Base-by-base conservation (phyloP, 208 protist species). In the Trypanosomatidae sp. region DNA sequence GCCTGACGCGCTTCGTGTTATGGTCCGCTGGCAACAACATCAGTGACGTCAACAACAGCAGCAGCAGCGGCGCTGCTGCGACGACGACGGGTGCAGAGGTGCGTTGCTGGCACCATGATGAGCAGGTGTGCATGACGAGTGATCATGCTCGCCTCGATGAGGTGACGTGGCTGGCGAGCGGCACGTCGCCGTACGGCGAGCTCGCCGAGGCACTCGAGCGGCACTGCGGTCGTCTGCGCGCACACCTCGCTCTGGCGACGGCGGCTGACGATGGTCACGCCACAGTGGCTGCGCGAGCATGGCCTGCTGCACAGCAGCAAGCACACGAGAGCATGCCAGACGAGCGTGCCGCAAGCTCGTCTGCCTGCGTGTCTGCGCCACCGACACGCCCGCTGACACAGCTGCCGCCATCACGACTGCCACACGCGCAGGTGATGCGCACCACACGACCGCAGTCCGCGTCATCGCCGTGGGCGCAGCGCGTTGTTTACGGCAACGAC, bases 51-150 rank as follows among this genome's bases (percentile, higher is more conserved):
- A 35, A 35, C n/a, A 15, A 35, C n/a, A 35, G n/a, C 30, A 35
- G 30, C n/a, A 35, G 11, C 11, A 35, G n/a, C 30, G 11, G n/a
- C n/a, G 30, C 11, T 15, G n/a, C 30, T 11, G 11, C 11, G n/a
- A 35, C 11, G 30, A n/a, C 11, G n/a, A 35, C 69, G 3, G 76
- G 88, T 51, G 77, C 78, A 45, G 69, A 59, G 11, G 64, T 92
- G 24, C 71, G 68, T 11, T 88, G 78, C 53, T 87, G 78, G 79
- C 84, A 88, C 61, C 76, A 92, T 57, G 84, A 92, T 47, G 84
- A 92, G 43, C 62, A 84, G 44, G 37, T 68, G 18, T 50, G 72
- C 24, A 78, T 82, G 70, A 80, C 57, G 2, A n/a, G 44, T 7
- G 61, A 72, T 19, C 63, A 60, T 25, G 60, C 66, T 30, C 59